Base-by-base conservation (phyloP, 2,329 filamentous ascomycete genomes). In the Daldinia sp. region DNA sequence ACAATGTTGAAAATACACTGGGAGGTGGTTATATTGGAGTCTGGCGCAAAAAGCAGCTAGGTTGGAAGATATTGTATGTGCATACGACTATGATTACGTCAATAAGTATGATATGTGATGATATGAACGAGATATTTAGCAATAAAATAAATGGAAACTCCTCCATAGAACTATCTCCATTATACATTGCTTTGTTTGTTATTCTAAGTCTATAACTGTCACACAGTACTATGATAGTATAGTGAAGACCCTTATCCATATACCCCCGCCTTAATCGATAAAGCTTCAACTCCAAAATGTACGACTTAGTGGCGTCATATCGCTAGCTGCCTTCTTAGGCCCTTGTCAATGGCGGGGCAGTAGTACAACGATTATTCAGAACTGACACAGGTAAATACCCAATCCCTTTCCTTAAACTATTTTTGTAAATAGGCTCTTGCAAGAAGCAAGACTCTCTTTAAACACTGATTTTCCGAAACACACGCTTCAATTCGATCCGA, bases 271-370 rank as follows among this genome's bases (percentile, higher is more conserved):
- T 28, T 55, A 60, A 46, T 48, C 55, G 33, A 61, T 57, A 61
- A 57, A 58, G 64, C 60, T 63, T 7, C 2, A 57, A 33, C 50
- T 37, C 2, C 26, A 15, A 33, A 23, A 50, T 37, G 53, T 35
- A 20, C 13, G 26, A n/a, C 44, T 41, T 41, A 37, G 58, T 63
- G 56, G 57, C 66, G 66, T 71, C 69, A 71, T 71, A 68, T 44
- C 39, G 37, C 57, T 65, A 59, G 65, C 60, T 66, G 66, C 65
- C 65, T 65, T 60, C 33, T 33, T 66, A 20, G 15, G 15, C 44
- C 56, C 67, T 20, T 68, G 66, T 56, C 33, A 20, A 39, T 66
- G 55, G 68, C 68, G 65, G 68, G 68, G 66, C 66, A 67, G 48
- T 30, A 35, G 48, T 30, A 35, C 53, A 41, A 28, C 35, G 12